Evolutionary conservation across 176 grass and related monocot genomes (phyloP), one percentile per base, ranked within the genome.

Genomic region (Oropetium thomaeum): DNA sequence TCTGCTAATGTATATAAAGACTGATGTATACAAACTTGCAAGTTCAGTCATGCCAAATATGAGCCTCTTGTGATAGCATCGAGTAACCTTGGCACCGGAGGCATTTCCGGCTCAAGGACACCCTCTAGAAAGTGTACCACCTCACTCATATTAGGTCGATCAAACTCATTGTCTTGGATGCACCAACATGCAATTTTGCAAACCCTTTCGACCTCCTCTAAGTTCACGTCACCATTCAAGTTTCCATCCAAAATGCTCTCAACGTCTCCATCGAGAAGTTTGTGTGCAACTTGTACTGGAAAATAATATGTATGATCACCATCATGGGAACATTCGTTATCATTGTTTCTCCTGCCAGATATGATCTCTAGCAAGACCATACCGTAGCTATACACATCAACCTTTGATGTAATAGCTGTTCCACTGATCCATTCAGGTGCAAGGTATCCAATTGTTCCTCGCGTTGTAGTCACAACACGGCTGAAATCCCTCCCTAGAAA

Each of bases 161-260:
- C 65, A 31, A 32, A 73, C 37, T 89, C 71, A 5, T 23, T 11
- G 29, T 85, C 82, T 58, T 89, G 87, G 70, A 89, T 84, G n/a
- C 82, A 89, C 87, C 87, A 89, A 69, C 81, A 84, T 12, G 82
- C 82, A 0, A 77, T 8, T 45, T 65, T 84, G 58, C 67, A 84
- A 42, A 59, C 48, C 27, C 71, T 84, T 76, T 89, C 77, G 9
- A 53, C 77, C 34, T 89, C 51, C n/a, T 77, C 62, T 2, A 68
- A 11, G 35, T 78, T 19, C 10, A 42, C 34, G 8, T 85, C 58
- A 10, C 44, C 60, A 35, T 64, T 28, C 78, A 86, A 33, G 12
- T 48, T 37, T 22, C 8, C 32, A 70, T 86, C 84, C 20, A 86
- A 33, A 26, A 85, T 10, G 52, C 41, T 82, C 3, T 16, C 1